phyloP scores from a whole-genome alignment of 768 basidiomycete species.

The Rhizopogon sp. region DNA sequence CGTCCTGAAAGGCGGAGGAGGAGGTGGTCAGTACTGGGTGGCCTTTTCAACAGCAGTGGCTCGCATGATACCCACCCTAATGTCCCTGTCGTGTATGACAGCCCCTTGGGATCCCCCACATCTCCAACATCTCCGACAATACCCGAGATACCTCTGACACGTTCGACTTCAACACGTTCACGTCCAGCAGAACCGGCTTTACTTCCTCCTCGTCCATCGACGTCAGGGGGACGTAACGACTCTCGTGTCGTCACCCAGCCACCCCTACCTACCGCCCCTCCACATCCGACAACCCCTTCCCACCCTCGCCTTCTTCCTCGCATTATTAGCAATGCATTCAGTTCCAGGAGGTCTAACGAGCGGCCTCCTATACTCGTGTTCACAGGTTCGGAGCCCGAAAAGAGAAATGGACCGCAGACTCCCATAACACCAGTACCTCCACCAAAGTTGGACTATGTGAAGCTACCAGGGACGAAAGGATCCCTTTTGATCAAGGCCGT shows the following conservation, averaged over 20 bases:
- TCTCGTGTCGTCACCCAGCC: constrained; percentile 15
- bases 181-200: constrained; percentile 10
- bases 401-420: constrained; percentile 26
- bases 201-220: constrained; percentile 26
- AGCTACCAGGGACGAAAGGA: constrained; percentile 87
- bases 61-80: constrained; percentile 18
- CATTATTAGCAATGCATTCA: constrained; percentile 61
- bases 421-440: constrained; percentile 49
- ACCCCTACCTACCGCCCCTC: constrained; percentile 21
- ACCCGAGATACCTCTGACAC: constrained; percentile 16
- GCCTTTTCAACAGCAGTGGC: constrained; percentile 29
- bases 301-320: constrained; percentile 69
- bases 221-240: constrained; percentile 24
- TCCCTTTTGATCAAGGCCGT: constrained; percentile 81
- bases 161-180: constrained; percentile 21
- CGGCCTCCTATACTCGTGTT: constrained; percentile 30
- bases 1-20: constrained; percentile 44
- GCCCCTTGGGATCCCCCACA: constrained; percentile 13
- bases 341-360: constrained; percentile 56
- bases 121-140: constrained; percentile 13
- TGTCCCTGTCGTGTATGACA: constrained; percentile 16
- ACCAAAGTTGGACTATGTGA: constrained; percentile 87
- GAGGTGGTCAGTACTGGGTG: constrained; percentile 70
- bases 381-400: constrained; percentile 38
- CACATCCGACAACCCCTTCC: constrained; percentile 28